phyloP scores from a whole-genome alignment of 495 filamentous ascomycete species.

The Astrothelium subdiscretum region DNA sequence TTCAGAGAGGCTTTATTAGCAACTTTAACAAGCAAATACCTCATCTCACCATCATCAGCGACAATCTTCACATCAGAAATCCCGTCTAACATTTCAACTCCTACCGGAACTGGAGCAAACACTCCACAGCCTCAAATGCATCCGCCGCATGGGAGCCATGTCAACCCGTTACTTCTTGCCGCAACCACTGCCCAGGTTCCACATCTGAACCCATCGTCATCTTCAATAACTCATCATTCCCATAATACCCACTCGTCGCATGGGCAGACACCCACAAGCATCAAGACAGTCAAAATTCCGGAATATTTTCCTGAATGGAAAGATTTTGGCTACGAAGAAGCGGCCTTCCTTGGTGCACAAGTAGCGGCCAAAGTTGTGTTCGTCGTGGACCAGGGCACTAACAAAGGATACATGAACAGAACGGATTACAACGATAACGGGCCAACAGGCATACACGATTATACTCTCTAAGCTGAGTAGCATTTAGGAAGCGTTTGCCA shows the following conservation, averaged over 20 bases:
- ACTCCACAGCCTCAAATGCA: slow-evolving; percentile 61
- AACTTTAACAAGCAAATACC: slow-evolving; percentile 67
- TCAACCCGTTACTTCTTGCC: slow-evolving; percentile 86
- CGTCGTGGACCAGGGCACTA: slow-evolving; percentile 56
- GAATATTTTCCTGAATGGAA: slow-evolving; percentile 93
- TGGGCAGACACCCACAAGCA: slow-evolving; percentile 77
- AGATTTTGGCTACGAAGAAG: slow-evolving; percentile 52
- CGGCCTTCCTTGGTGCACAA: slow-evolving; percentile 62
- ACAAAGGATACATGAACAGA: slow-evolving; percentile 61
- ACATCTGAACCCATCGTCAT: slow-evolving; percentile 33
- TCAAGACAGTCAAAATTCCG: slow-evolving; percentile 66
- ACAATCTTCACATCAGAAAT: slow-evolving; percentile 97
- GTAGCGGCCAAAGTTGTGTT: slow-evolving; percentile 66
- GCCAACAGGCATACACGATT: slow-evolving; percentile 53
- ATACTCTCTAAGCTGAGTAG: slow-evolving; percentile 18
- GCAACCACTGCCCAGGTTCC: slow-evolving; percentile 58
- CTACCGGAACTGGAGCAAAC: slow-evolving; percentile 79
- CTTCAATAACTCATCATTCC: slow-evolving; percentile 26
- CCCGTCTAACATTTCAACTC: slow-evolving; percentile 80
- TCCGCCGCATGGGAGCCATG: slow-evolving; percentile 40
- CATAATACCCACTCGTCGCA: slow-evolving; percentile 60
- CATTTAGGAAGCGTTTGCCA: no score
- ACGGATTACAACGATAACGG: slow-evolving; percentile 71
- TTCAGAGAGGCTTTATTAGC: slow-evolving; percentile 80
- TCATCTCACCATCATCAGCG: slow-evolving; percentile 77